phyloP scores from a whole-genome alignment of 1,139 yeast genomes.

The Saccharomyces hybrid region DNA sequence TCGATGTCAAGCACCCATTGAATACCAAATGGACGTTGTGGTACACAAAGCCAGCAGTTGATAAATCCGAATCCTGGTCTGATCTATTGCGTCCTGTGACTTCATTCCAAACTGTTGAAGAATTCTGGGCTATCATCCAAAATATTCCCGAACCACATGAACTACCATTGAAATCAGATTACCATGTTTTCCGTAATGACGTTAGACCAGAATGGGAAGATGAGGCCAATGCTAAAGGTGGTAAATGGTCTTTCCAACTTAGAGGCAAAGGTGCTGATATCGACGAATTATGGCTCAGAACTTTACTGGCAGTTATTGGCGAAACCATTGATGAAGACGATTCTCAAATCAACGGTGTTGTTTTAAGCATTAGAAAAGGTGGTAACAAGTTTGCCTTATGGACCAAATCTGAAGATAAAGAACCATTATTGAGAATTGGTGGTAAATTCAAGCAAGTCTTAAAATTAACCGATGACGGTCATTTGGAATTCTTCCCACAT shows the following conservation, averaged over 20 bases:
- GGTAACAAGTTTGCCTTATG: constrained; percentile 85
- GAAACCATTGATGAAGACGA: constrained; percentile 75
- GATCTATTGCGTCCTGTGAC: constrained; percentile 91
- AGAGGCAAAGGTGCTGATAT: constrained; percentile 56
- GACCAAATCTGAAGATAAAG: constrained; percentile 76
- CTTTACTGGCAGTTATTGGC: constrained; percentile 86
- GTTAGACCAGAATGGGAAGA: constrained; percentile 99
- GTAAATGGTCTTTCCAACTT: constrained; percentile 85
- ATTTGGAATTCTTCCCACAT: constrained; percentile 31
- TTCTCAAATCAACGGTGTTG: constrained; percentile 90
- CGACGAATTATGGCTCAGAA: constrained; percentile 90
- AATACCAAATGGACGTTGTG: constrained; percentile 93
- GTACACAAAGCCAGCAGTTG: constrained; percentile 91
- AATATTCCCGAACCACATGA: constrained; percentile 89
- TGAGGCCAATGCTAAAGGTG: constrained; percentile 77
- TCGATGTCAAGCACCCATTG: constrained; percentile 65
- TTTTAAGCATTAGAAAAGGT: constrained; percentile 76
- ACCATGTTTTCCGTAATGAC: constrained; percentile 90
- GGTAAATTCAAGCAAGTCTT: constrained; percentile 57
- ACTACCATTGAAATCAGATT: constrained; percentile 86
- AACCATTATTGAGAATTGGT: constrained; percentile 62
- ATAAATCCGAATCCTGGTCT: constrained; percentile 79
- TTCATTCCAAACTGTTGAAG: constrained; percentile 87
- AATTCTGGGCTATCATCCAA: constrained; percentile 97
- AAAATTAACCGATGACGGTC: constrained; percentile 29